Base-by-base conservation (phyloP, 1,284 basidiomycete species). In the Sutorius eximius region DNA sequence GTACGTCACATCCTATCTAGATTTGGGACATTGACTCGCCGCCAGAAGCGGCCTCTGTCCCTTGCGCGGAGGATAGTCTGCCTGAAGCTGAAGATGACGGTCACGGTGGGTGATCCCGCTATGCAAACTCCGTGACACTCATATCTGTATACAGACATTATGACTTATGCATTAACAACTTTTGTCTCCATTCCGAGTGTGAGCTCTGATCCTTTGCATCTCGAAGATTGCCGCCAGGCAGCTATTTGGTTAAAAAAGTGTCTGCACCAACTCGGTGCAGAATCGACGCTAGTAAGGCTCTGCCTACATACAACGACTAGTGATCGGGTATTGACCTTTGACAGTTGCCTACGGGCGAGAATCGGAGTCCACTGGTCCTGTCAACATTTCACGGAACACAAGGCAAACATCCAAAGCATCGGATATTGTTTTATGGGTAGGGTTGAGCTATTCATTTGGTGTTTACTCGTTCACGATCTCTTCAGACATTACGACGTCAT, bases 401-500 rank as follows among this genome's bases (percentile, higher is more conserved):
- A 61, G 77, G 72, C 42, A 75, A 77, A 64, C 73, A 77, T 36
- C 79, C 81, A 5, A 83, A 83, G 50, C 85, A 78, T 37, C 80
- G 94, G 3, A 78, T 97, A 8, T 76, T 97, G 13, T 95, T 95
- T 71, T 98, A 97, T 62, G 95, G 93, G 80, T 87, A 63, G 33
- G 73, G 51, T 37, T 16, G 9, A 0, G 2, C 20, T 12, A 8
- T 9, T n/a, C 5, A 0, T 43, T 30, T 29, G 36, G 3, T 37
- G 15, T 20, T 24, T 59, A 22, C 33, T 22, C 32, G 20, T 16
- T 50, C 38, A 58, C 1, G 58, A 34, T n/a, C 13, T 30, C 43
- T 40, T 22, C 52, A 91, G 89, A 2, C 94, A 98, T 69, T 98
- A 97, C 73, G 95, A 98, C 65, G 92, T 97, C 24, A 93, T 97